Percentiles rank a stretch among this genome's conserved stretches.
These are phyloP conservation scores for Coemansia linderi DNA, from an alignment of 371 early-diverging fungal genomes.

Conservation along the genomic window DNA sequence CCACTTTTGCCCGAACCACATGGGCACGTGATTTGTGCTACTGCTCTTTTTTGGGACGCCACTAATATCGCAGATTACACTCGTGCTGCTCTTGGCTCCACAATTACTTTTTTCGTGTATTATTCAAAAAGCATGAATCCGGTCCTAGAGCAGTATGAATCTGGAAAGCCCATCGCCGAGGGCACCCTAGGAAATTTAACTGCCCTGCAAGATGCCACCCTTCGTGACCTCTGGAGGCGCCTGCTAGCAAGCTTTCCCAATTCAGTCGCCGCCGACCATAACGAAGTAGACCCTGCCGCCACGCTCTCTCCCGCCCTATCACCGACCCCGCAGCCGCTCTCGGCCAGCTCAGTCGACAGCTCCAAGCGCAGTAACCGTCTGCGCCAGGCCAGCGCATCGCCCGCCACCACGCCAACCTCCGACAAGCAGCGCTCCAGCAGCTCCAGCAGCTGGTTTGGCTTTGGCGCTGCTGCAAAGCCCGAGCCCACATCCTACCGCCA, in stretches of 20 bases:
- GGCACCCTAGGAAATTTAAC: constrained; percentile 48
- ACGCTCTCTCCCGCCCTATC: neutral
- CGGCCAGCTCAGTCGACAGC: neutral
- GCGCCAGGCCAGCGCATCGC: constrained; percentile 7
- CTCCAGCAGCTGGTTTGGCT: constrained; percentile 39
- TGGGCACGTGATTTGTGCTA: neutral
- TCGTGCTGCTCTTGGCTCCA: neutral
- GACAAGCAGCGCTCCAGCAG: constrained; percentile 10
- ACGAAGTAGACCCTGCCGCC: neutral
- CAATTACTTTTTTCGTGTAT: neutral
- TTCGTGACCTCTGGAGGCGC: constrained; percentile 37
- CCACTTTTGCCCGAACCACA: neutral
- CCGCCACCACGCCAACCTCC: constrained; percentile 11
- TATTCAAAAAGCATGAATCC: neutral
- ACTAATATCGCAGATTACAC: no score
- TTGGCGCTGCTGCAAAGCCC: constrained; percentile 24
- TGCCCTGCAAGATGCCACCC: constrained; percentile 21
- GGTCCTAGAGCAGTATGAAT: constrained; percentile 43
- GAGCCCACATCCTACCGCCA: constrained; percentile 25
- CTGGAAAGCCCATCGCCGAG: constrained; percentile 35
- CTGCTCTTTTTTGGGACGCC: neutral
- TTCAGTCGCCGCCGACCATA: neutral
- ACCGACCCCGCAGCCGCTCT: constrained; percentile 14
- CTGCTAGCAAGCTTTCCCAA: constrained; percentile 32
- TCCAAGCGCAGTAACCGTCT: constrained; percentile 21